Conservation (phyloP, 192 early-diverging fungal genomes). For the Coemansia sp. region DNA sequence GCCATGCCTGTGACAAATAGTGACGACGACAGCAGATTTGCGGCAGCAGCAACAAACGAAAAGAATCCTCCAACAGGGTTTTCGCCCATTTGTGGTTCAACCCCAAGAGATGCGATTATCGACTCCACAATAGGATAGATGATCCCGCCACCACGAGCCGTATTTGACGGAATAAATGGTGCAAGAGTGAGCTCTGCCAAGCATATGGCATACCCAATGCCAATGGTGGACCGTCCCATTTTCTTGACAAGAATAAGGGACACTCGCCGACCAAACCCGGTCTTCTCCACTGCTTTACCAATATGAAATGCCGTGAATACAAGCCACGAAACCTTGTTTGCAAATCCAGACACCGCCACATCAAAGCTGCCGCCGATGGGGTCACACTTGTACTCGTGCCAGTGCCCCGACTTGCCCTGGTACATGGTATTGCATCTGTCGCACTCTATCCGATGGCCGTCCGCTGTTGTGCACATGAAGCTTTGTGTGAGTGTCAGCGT, state of each 20-base stretch:
- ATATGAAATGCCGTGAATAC: constrained; percentile 76
- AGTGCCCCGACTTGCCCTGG: constrained; percentile 27
- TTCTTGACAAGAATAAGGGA: constrained; percentile 57
- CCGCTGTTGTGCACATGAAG: constrained; percentile 60
- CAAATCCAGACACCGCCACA: constrained; percentile 63
- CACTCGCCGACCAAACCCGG: constrained; percentile 65
- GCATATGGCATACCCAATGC: constrained; percentile 60
- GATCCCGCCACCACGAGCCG: constrained; percentile 77
- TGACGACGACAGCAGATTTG: constrained; percentile 73
- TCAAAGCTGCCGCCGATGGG: constrained; percentile 62
- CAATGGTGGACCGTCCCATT: constrained; percentile 58
- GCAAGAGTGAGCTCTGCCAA: constrained; percentile 61
- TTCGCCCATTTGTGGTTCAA: constrained; percentile 29
- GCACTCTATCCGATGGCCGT: constrained; percentile 57
- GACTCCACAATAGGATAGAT: constrained; percentile 73
- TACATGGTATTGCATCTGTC: constrained; percentile 52
- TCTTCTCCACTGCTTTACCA: constrained; percentile 64
- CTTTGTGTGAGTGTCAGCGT: constrained; percentile 61
- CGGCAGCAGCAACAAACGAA: constrained; percentile 62
- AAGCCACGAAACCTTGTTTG: constrained; percentile 66
- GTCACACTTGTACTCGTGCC: constrained; percentile 59
- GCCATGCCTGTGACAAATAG: constrained; percentile 75
- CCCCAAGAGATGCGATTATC: constrained; percentile 58
- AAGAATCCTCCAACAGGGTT: constrained; percentile 60
- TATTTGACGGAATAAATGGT: constrained; percentile 71